phyloP scores from a whole-genome alignment of 441 rosid species.

The Arabidopsis hybrid region DNA sequence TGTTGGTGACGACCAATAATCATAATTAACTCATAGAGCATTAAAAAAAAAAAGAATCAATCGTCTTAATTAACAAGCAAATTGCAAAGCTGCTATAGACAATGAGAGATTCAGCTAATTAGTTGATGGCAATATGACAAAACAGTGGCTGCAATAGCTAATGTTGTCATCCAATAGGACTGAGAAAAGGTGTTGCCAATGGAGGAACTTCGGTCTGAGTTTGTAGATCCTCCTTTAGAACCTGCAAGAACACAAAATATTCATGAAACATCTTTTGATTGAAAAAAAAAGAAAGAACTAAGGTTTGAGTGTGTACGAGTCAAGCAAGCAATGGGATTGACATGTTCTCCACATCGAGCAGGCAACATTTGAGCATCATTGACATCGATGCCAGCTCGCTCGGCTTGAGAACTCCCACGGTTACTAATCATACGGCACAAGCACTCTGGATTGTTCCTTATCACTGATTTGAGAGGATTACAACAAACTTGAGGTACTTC shows the following conservation, averaged over 20 bases:
- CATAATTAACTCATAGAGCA: conserved; percentile 6
- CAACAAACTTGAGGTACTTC: conserved; percentile 72
- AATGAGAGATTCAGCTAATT: conserved; percentile 1
- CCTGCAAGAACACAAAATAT: conserved; percentile 41
- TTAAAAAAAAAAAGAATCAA: background rate
- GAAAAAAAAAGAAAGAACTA: background rate
- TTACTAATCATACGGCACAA: conserved; percentile 73
- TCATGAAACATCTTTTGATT: background rate
- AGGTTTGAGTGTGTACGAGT: conserved; percentile 38
- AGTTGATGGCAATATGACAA: background rate
- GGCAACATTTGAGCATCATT: conserved; percentile 76
- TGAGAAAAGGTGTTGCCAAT: conserved; percentile 6
- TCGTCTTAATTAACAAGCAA: background rate
- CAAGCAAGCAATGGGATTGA: conserved; percentile 70
- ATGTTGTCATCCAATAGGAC: conserved; percentile 33
- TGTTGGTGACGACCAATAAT: background rate
- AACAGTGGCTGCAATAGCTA: conserved; percentile 30
- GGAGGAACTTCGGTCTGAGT: conserved; percentile 51
- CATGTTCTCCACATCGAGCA: conserved; percentile 71
- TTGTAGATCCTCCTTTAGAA: conserved; percentile 44
- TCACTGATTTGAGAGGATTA: conserved; percentile 66
- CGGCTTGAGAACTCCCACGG: conserved; percentile 56
- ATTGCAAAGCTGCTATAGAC: conserved; percentile 5
- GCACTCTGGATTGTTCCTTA: conserved; percentile 65
- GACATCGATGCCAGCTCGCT: conserved; percentile 67